Evolutionary conservation across 495 filamentous ascomycete species (phyloP).

Genomic region (Cercophora newfieldiana): DNA sequence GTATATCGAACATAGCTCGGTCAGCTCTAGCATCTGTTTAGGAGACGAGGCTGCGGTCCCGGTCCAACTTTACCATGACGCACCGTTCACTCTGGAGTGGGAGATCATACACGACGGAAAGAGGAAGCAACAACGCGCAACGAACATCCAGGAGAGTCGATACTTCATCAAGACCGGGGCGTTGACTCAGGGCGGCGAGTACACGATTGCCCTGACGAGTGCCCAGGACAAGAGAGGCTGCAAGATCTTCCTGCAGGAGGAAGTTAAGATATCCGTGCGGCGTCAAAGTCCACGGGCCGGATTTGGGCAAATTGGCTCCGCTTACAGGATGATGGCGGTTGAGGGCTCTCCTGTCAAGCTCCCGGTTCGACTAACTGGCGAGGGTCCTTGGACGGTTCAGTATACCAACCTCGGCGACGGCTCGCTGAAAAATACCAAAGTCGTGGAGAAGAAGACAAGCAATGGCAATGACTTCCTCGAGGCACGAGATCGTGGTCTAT

Average conservation of each 20-base stretch:
- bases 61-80: constrained; percentile 73
- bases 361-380: constrained; percentile 79
- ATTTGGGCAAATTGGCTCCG: constrained; percentile 81
- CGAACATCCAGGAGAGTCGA: constrained; percentile 57
- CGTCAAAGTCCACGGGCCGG: constrained; percentile 80
- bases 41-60: constrained; percentile 74
- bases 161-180: constrained; percentile 72
- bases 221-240: constrained; percentile 85
- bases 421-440: constrained; percentile 21
- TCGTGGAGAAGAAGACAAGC: constrained; percentile 38
- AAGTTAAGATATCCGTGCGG: constrained; percentile 77
- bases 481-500: constrained; percentile 67
- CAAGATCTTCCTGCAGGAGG: constrained; percentile 77
- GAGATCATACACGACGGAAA: constrained; percentile 91
- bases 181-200: constrained; percentile 79
- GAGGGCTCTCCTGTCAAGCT: constrained; percentile 71
- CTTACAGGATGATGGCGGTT: constrained; percentile 68
- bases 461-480: constrained; percentile 70
- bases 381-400: constrained; percentile 75
- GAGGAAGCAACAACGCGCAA: constrained; percentile 64
- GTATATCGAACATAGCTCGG: constrained; percentile 57
- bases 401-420: constrained; percentile 65
- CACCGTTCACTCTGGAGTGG: constrained; percentile 88
- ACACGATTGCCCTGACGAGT: constrained; percentile 76
- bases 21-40: constrained; percentile 68